Conservation (phyloP, 257 asterid species). For the Scutellaria baicalensis region DNA sequence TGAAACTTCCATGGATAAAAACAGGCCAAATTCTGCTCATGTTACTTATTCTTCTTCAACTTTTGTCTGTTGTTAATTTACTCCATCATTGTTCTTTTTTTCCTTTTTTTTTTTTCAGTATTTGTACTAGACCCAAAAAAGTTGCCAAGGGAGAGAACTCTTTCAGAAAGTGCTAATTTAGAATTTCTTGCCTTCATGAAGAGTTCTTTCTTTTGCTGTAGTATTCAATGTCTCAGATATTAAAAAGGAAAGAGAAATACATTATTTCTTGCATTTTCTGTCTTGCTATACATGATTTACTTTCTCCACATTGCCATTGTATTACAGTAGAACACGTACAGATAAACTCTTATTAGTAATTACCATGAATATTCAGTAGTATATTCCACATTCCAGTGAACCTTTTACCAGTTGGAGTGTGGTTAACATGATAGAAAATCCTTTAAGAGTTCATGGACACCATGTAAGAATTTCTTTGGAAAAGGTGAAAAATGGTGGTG, state of each 20-base stretch:
- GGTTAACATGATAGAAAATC: background rate
- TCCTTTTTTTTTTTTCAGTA: conserved; percentile 22
- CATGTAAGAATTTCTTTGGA: background rate
- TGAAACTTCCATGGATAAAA: conserved; percentile 23
- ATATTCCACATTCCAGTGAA: background rate
- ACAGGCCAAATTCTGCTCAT: background rate
- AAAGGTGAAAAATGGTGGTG: background rate
- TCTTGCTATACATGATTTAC: background rate
- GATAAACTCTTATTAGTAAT: background rate
- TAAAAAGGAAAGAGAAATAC: background rate
- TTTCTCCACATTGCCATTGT: background rate
- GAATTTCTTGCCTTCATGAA: conserved; percentile 7
- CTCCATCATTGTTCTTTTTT: conserved; percentile 22
- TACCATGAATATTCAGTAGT: background rate
- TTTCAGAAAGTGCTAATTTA: conserved; percentile 14
- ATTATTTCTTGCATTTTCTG: background rate
- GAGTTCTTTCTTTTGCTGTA: conserved; percentile 6
- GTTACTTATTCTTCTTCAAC: conserved; percentile 9
- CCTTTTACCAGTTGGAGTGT: background rate
- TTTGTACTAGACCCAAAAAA: conserved; percentile 21
- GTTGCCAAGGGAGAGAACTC: conserved; percentile 8
- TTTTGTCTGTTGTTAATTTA: conserved; percentile 18
- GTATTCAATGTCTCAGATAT: background rate
- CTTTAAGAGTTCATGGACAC: background rate
- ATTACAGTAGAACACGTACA: background rate